Conservation (phyloP, 306 rosid species). For the Castanopsis chinensis region DNA sequence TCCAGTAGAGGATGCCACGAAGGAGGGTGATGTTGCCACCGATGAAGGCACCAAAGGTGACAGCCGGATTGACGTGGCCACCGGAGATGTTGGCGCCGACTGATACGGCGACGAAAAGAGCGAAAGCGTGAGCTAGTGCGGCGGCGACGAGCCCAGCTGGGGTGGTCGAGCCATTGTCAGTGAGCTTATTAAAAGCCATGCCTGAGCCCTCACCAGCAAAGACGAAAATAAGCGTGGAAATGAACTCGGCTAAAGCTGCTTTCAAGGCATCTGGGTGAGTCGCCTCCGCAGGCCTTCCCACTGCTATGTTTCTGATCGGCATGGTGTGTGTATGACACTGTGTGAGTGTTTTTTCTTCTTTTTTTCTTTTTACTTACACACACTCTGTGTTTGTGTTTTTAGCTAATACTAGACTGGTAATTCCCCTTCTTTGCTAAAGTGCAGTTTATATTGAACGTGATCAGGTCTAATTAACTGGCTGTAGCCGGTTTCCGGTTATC, state of each 20-base stretch:
- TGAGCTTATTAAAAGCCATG: conserved; percentile 80
- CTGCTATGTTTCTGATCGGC: conserved; percentile 72
- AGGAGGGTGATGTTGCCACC: conserved; percentile 81
- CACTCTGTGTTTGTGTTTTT: neutral
- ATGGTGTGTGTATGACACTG: conserved; percentile 15
- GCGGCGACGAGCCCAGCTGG: conserved; percentile 74
- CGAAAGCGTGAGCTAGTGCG: conserved; percentile 74
- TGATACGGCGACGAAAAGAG: conserved; percentile 77
- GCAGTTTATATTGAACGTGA: conserved; percentile 38
- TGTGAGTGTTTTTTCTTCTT: too few relatives aligned
- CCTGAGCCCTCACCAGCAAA: conserved; percentile 90
- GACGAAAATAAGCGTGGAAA: conserved; percentile 85
- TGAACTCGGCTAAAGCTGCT: conserved; percentile 77
- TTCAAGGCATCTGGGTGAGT: conserved; percentile 63
- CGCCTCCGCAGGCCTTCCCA: conserved; percentile 62
- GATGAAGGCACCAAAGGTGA: conserved; percentile 79
- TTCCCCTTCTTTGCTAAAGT: neutral
- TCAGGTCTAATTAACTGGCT: conserved; percentile 26
- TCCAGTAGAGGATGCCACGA: conserved; percentile 72
- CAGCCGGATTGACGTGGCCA: conserved; percentile 96
- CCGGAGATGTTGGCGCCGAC: conserved; percentile 81
- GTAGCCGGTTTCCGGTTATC: conserved; percentile 55
- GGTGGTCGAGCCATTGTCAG: conserved; percentile 40
- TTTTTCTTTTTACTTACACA: neutral
- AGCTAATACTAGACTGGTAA: neutral